Base-by-base conservation (phyloP, 345 rosid species). In the Eucalyptus urophylla region DNA sequence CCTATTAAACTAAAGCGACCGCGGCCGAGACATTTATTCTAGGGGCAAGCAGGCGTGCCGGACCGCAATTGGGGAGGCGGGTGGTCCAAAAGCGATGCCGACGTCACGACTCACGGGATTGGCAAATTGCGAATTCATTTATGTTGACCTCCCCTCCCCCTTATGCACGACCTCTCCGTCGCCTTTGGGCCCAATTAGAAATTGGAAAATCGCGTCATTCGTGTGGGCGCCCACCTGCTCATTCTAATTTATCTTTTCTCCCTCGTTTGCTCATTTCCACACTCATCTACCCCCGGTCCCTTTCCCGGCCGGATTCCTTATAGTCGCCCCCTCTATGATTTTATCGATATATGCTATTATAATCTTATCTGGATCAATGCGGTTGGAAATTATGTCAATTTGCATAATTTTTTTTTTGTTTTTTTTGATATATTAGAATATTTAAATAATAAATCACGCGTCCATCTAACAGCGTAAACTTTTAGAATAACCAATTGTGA, bases 391-490 rank as follows among this genome's bases (percentile, higher is more conserved):
- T 0, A 24, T 3, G 31, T 27, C 4, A 16, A 60, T 60, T 60
- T 56, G 29, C 1, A 6, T 21, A 5, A 1, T 8, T 8, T 54
- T 54, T 9, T 54, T 40, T 40, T 40, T 40, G 12, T 54, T 29
- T 49, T 49, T 49, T 49, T 13, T 12, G 2, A 8, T 53, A 21
- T 53, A 0, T 53, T 53, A 53, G 1, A 53, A 53, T 1, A 53
- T 53, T 53, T 53, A 53, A 53, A 8, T 53, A 21, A 53, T 21
- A 21, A 19, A 53, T 0, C 5, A 19, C 0, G 25, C 11, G 8
- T 53, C 2, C 5, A 19, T 8, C 2, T 19, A 0, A 53, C 5
- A 19, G 5, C 24, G 19, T 53, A 2, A 53, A 21, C 0, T 53
- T 53, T 53, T 53, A 53, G 0, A 53, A 53, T 53, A 53, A 0